Conservation (phyloP, 495 filamentous ascomycete species). For the Talaromyces stipitatus region DNA sequence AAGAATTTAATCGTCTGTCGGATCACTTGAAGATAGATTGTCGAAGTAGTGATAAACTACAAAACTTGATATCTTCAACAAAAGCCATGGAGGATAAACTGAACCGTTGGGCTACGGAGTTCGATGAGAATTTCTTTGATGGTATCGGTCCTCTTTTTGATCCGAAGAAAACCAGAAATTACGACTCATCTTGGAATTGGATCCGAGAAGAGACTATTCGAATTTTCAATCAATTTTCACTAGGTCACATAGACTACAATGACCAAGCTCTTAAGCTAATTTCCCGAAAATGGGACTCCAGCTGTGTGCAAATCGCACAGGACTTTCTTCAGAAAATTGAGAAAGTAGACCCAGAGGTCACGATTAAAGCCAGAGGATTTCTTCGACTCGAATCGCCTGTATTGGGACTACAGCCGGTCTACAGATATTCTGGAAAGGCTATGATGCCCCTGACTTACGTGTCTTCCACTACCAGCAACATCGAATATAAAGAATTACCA, state of each 20-base stretch:
- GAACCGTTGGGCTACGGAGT: slow-evolving; percentile 89
- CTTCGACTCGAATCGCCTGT: neutral
- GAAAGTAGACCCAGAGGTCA: neutral
- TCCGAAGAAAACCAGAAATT: slow-evolving; percentile 83
- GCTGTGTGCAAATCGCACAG: neutral
- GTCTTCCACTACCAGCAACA: neutral
- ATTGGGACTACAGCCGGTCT: neutral
- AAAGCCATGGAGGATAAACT: slow-evolving; percentile 85
- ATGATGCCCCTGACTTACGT: neutral
- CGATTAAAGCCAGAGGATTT: neutral
- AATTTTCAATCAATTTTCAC: slow-evolving; percentile 99
- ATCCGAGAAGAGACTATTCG: slow-evolving; percentile 90
- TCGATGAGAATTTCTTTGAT: slow-evolving; percentile 88
- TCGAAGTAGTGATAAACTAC: slow-evolving; percentile 62
- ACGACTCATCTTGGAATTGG: slow-evolving; percentile 99
- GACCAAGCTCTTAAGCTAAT: slow-evolving; percentile 71
- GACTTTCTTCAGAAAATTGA: neutral
- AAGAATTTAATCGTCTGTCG: neutral
- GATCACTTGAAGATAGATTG: neutral
- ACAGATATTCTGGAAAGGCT: neutral
- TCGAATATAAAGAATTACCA: neutral
- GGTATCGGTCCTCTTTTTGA: slow-evolving; percentile 94
- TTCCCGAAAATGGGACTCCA: neutral
- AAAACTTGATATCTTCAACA: slow-evolving; percentile 84
- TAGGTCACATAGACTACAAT: slow-evolving; percentile 81